Percentiles rank a stretch among this genome's conserved stretches.
Conservation (phyloP, 306 rosid species). For the Corylus avellana region DNA sequence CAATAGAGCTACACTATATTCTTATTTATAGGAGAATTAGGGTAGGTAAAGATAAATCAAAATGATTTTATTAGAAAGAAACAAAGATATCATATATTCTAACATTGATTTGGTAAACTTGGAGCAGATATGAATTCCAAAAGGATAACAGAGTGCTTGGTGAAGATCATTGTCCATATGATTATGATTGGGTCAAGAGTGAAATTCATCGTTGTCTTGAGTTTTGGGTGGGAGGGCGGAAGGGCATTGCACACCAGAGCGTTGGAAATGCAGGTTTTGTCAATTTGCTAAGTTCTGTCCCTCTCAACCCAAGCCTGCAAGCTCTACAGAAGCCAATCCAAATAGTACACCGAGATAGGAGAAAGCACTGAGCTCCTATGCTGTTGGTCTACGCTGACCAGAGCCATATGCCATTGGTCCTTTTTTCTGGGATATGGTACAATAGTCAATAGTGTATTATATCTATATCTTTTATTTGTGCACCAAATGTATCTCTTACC, state of each 20-base stretch:
- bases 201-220: constrained; percentile 49
- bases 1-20: no score
- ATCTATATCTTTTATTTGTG: neutral
- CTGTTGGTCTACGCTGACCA: neutral
- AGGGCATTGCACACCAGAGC: constrained; percentile 61
- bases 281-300: constrained; percentile 50
- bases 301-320: constrained; percentile 15
- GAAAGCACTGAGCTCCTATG: neutral
- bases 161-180: constrained; percentile 63
- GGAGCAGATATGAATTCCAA: constrained; percentile 72
- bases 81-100: no score
- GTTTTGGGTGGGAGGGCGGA: constrained; percentile 82
- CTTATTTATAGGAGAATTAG: no score
- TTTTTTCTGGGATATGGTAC: neutral
- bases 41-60: neutral
- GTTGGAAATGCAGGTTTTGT: constrained; percentile 74
- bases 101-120: constrained; percentile 21
- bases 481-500: neutral
- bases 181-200: constrained; percentile 54
- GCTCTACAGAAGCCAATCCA: no score
- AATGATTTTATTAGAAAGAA: no score
- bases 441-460: neutral
- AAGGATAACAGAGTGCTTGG: constrained; percentile 64
- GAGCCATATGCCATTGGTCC: neutral
- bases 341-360: neutral